A percentile compares a stretch with the other conserved stretches of the same genome.
These are phyloP conservation scores for Cercospora beticola DNA, from an alignment of 2,329 filamentous ascomycete genomes.

Conservation along the genomic window DNA sequence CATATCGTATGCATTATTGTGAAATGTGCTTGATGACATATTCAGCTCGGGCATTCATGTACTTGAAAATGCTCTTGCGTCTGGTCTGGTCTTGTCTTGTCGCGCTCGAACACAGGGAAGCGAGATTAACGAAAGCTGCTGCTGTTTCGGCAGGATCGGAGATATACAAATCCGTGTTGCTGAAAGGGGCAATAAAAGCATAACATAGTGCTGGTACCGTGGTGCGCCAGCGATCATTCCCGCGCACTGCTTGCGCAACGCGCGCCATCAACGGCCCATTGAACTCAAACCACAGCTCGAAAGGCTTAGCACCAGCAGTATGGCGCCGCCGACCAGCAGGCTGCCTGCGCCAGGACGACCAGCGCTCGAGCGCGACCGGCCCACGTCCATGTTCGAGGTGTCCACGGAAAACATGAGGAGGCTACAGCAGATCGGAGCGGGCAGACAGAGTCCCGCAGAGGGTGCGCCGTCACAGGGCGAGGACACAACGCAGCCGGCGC, in stretches of 20 bases:
- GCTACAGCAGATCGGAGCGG: constrained; percentile 23
- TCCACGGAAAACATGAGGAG: constrained; percentile 25
- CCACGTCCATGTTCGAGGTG: constrained; percentile 37
- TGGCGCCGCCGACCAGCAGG: constrained; percentile 23
- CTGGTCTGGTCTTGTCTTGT: neutral
- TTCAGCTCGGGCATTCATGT: neutral
- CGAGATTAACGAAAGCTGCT: neutral
- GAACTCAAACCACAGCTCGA: neutral
- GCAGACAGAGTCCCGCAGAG: constrained; percentile 9
- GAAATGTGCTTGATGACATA: neutral
- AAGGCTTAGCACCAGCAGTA: neutral
- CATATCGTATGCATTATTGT: neutral
- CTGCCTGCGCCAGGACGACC: constrained; percentile 29
- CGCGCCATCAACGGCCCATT: constrained; percentile 2
- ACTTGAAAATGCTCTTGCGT: neutral
- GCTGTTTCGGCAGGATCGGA: neutral
- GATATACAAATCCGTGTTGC: neutral
- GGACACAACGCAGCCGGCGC: neutral
- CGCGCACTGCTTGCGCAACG: constrained; percentile 1
- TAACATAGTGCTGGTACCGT: neutral
- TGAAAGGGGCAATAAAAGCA: neutral
- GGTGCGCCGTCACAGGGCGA: constrained; percentile 1
- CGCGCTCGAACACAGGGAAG: neutral
- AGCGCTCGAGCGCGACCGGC: constrained; percentile 25
- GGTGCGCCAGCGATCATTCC: neutral